Evolutionary conservation across 495 filamentous ascomycete genomes (phyloP), one percentile per base, ranked within the genome.

Genomic region (Penicillium manginii): DNA sequence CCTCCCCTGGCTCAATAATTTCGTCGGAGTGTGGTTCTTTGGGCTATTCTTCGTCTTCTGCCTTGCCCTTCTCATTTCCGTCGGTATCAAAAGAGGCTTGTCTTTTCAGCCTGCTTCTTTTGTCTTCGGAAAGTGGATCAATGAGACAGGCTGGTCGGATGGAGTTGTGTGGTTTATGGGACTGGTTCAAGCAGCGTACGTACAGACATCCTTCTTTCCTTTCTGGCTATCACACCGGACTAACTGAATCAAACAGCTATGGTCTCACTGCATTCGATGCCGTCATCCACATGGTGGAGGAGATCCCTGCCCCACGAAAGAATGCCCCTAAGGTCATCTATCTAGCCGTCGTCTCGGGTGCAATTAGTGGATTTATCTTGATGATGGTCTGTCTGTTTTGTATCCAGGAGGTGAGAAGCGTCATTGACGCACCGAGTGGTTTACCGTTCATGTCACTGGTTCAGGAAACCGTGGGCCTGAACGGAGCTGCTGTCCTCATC

Each of bases 381-480:
- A 82, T 87, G 62, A 83, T 92, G 43, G 82, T 88, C n/a, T 79
- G 91, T 45, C 83, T 88, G 54, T 93, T 92, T 68, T 79, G 80
- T 54, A 89, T 92, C 60, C 86, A 78, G 49, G 80, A 88, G 52
- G 70, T 91, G 42, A 72, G 78, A 21, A 74, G 75, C 1, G 79
- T 92, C 10, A 75, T 87, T 59, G 68, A 76, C 40, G 66, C 77
- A 3, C 66, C 73, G 4, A 72, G 61, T 17, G 73, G 73, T 3
- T 66, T 78, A 0, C 77, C 77, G 15, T 79, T 79, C 56, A 73
- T 79, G 62, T 67, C 76, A 42, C 67, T 79, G 1, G 66, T 76
- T 26, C 64, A 71, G 14, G 66, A 75, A 17, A 76, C 75, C 0
- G 61, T 76, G 15, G 75, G 75, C 9, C 60, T 63, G n/a, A 55